phyloP scores from a whole-genome alignment of 2,329 filamentous ascomycete species.

The Colletotrichum lupini region DNA sequence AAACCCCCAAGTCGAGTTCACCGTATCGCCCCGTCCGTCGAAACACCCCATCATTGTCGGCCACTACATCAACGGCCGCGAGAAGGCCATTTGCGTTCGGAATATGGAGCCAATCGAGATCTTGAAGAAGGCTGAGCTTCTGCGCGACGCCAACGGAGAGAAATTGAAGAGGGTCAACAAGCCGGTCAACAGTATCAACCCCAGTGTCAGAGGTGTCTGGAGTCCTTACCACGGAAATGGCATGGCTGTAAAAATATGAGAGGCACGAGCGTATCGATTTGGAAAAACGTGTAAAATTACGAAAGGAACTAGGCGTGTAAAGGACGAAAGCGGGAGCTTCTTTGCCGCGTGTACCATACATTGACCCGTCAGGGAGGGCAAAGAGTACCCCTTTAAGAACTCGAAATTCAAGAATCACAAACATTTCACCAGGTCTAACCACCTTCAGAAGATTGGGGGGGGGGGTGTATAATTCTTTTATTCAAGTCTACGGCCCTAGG shows the following conservation, averaged over 20 bases:
- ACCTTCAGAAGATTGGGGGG: not conserved
- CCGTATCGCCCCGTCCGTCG: conserved; percentile 87
- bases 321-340: conserved; percentile 9
- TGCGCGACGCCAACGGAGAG: conserved; percentile 81
- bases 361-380: conserved; percentile 13
- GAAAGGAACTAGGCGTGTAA: conserved; percentile 9
- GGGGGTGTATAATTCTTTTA: conserved; percentile 25
- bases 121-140: conserved; percentile 78
- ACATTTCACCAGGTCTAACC: not conserved
- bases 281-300: conserved; percentile 19
- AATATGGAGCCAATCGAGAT: conserved; percentile 87
- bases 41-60: conserved; percentile 91
- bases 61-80: conserved; percentile 90
- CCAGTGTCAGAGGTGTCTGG: conserved; percentile 77
- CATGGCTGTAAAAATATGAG: conserved; percentile 57
- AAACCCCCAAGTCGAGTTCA: conserved; percentile 92
- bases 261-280: conserved; percentile 8
- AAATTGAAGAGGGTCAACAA: conserved; percentile 74
- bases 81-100: conserved; percentile 88
- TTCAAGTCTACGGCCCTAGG: conserved; percentile 14
- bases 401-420: not conserved
- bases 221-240: conserved; percentile 75
- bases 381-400: conserved; percentile 13
- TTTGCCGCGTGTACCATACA: conserved; percentile 32
- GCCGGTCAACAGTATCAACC: conserved; percentile 72